phyloP scores from a whole-genome alignment of 2,329 filamentous ascomycete genomes.

The Penicillium sp. region DNA sequence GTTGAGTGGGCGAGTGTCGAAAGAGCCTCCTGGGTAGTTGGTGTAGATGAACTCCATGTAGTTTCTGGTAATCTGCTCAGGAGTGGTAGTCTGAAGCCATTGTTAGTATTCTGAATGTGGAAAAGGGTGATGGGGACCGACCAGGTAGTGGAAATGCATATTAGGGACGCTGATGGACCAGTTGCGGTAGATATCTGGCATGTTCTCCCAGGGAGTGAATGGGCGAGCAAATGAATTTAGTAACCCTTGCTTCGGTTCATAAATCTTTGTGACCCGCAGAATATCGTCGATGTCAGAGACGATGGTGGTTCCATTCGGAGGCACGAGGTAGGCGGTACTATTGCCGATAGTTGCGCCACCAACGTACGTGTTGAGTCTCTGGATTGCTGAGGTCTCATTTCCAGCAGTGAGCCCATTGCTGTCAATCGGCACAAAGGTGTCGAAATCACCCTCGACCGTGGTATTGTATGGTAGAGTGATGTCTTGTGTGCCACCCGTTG shows the following conservation, averaged over 20 bases:
- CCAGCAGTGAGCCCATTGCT: slow-evolving; percentile 60
- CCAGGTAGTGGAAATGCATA: slow-evolving; percentile 75
- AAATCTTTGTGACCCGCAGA: slow-evolving; percentile 77
- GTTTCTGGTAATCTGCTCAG: slow-evolving; percentile 72
- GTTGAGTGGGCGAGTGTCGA: slow-evolving; percentile 76
- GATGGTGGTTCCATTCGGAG: slow-evolving; percentile 67
- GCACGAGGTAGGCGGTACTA: slow-evolving; percentile 73
- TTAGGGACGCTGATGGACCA: slow-evolving; percentile 67
- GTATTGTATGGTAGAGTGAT: slow-evolving; percentile 66
- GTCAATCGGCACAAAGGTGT: slow-evolving; percentile 65
- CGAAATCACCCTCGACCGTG: slow-evolving; percentile 69
- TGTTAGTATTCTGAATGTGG: neutral
- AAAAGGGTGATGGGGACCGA: neutral
- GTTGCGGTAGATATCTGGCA: slow-evolving; percentile 75
- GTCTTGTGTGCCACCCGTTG: slow-evolving; percentile 60
- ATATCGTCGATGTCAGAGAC: slow-evolving; percentile 80
- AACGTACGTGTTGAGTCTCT: slow-evolving; percentile 67
- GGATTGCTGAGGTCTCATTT: slow-evolving; percentile 63
- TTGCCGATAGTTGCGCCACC: slow-evolving; percentile 67
- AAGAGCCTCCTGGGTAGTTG: slow-evolving; percentile 73
- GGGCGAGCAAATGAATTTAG: slow-evolving; percentile 73
- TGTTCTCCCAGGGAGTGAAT: slow-evolving; percentile 73
- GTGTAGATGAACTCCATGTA: slow-evolving; percentile 78
- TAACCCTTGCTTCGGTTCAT: slow-evolving; percentile 69
- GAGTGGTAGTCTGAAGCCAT: slow-evolving; percentile 61